Conservation (phyloP, 169 alveolate species). For the Plasmodium gonderi region DNA sequence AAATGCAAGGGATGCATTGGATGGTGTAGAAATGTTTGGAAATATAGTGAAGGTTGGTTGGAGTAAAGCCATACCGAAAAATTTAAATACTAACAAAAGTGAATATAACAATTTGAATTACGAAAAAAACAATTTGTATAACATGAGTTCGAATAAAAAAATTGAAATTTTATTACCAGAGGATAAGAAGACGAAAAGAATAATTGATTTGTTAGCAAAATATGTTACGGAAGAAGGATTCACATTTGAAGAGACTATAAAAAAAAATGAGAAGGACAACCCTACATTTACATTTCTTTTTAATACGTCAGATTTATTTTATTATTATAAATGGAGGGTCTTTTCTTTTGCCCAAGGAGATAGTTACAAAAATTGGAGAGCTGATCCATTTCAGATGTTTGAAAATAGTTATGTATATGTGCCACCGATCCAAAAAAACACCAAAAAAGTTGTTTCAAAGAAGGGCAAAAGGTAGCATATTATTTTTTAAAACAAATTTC, state of each 20-base stretch:
- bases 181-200: conserved; percentile 71
- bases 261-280: conserved; percentile 44
- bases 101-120: conserved; percentile 1
- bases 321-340: conserved; percentile 72
- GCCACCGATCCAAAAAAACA: conserved; percentile 46
- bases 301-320: conserved; percentile 52
- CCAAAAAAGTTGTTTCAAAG: conserved; percentile 5
- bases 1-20: conserved; percentile 86
- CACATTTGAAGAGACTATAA: conserved; percentile 64
- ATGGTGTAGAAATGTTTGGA: conserved; percentile 84
- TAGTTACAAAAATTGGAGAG: conserved; percentile 74
- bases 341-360: conserved; percentile 75
- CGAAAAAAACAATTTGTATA: conserved; percentile 10
- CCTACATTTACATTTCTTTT: conserved; percentile 55
- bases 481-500: not conserved
- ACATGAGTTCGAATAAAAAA: conserved; percentile 27
- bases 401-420: conserved; percentile 63
- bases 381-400: conserved; percentile 69
- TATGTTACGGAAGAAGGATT: conserved; percentile 80
- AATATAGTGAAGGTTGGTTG: conserved; percentile 86
- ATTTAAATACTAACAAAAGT: not conserved
- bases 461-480: conserved; percentile 19
- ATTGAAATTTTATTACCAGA: conserved; percentile 79
- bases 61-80: conserved; percentile 75
- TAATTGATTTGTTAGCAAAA: conserved; percentile 81